phyloP scores from a whole-genome alignment of 495 filamentous ascomycete genomes.

The Daldinia grandis region DNA sequence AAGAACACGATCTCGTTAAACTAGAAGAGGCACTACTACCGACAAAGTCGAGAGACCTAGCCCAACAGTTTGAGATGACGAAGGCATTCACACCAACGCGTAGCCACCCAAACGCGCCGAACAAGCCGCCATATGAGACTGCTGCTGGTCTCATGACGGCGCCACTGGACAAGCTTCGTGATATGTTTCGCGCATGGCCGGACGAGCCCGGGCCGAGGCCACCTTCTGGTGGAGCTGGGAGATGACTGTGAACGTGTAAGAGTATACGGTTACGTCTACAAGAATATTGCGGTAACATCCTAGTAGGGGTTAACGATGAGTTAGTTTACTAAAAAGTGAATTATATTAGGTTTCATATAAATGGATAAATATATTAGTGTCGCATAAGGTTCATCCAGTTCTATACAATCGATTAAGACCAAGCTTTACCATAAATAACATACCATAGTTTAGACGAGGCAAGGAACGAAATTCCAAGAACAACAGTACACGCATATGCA shows the following conservation, averaged over 20 bases:
- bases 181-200: conserved; percentile 46
- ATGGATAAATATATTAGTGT: not conserved
- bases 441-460: not conserved
- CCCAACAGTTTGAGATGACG: conserved; percentile 63
- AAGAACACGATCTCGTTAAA: conserved; percentile 62
- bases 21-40: conserved; percentile 59
- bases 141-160: conserved; percentile 58
- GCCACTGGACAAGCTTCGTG: conserved; percentile 60
- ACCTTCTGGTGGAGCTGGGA: conserved; percentile 19
- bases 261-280: not conserved
- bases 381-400: not conserved
- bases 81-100: conserved; percentile 69
- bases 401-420: not conserved
- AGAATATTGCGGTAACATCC: not conserved
- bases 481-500: not conserved
- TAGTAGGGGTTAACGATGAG: not conserved
- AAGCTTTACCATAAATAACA: conserved; percentile 8
- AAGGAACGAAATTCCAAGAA: not conserved
- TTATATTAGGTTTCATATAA: not conserved
- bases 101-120: conserved; percentile 62
- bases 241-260: conserved; percentile 3
- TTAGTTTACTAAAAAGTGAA: conserved; percentile 1
- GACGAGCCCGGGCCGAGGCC: conserved; percentile 15
- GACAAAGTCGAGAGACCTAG: conserved; percentile 53
- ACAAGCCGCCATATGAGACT: conserved; percentile 62